Evolutionary conservation across 352 stramenopile genomes (phyloP), one percentile per base, ranked within the genome.

Genomic region (Pythium oligandrum): DNA sequence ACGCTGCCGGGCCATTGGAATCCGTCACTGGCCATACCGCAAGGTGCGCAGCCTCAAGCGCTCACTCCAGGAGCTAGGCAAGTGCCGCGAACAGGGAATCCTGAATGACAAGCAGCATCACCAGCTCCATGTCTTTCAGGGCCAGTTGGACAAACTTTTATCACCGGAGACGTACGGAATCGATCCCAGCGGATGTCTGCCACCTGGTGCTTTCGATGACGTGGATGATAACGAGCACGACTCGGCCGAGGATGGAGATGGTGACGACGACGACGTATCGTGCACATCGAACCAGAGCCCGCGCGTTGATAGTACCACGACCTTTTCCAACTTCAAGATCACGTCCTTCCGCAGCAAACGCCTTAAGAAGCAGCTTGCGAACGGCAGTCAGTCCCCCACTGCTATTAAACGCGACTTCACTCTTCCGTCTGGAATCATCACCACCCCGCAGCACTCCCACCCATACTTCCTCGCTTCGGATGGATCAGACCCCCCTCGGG

Each of bases 101-200:
- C 73, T 91, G 44, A 86, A 82, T 53, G 78, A 89, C 47, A 92
- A 92, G 63, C 81, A 92, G 53, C 51, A 85, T 30, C 73, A 83
- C 42, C 81, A 92, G 50, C 70, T 79, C 34, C 56, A 66, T 44
- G 71, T 73, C 12, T 90, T 88, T 50, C 78, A 88, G 57, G 75
- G 66, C 31, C 81, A 92, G 50, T 63, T 92, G n/a, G 74, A 86
- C 53, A 83, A 82, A 8, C 68, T 92, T n/a, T 61, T 92, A 34
- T 84, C 78, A 1, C 78, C 81, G 11, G 78, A 88, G 66, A 89
- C 78, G 2, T 92, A 92, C 65, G 81, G 81, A 45, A 91, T 90
- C 50, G 79, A 90, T 53, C 79, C 79, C 1, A 81, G 68, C 35
- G 75, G 76, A 8, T 74, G 82, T 35, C 56, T 82, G 4, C 65